Evolutionary conservation across 83 land plant genomes (phyloP).

Genomic region (Thuja plicata): DNA sequence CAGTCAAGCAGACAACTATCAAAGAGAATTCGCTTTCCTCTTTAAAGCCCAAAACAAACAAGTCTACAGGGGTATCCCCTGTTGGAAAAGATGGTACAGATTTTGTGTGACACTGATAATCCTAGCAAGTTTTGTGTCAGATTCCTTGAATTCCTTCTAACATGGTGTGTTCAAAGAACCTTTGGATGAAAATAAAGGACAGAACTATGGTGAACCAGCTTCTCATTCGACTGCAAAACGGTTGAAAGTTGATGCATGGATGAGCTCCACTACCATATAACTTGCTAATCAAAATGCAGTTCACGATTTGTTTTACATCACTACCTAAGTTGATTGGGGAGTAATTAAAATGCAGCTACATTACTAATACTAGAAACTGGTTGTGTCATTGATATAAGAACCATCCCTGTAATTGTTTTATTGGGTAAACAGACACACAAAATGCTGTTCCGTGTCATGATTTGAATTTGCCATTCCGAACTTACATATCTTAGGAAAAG

Average conservation of each 20-base stretch:
- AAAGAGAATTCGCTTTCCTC: slow-evolving; percentile 12
- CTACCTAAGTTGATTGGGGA: background rate
- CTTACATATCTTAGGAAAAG: background rate
- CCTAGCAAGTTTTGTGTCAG: background rate
- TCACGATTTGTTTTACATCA: background rate
- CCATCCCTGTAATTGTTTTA: background rate
- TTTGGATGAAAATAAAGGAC: background rate
- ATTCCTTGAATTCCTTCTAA: background rate
- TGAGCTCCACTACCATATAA: background rate
- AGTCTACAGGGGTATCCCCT: slow-evolving; percentile 11
- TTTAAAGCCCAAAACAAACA: slow-evolving; percentile 23
- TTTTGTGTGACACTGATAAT: slow-evolving; percentile 13
- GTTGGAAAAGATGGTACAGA: slow-evolving; percentile 11
- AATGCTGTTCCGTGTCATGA: background rate
- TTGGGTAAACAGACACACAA: background rate
- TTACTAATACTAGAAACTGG: too few species aligned
- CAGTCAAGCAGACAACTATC: slow-evolving; percentile 1
- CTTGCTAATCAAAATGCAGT: background rate
- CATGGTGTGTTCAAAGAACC: background rate
- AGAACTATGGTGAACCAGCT: background rate
- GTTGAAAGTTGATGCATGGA: background rate
- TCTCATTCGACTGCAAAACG: background rate
- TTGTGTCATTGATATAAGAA: background rate
- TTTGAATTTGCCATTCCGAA: background rate
- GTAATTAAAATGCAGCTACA: background rate